Evolutionary conservation across 768 basidiomycete genomes (phyloP).

Genomic region (Auriculariales sp.): DNA sequence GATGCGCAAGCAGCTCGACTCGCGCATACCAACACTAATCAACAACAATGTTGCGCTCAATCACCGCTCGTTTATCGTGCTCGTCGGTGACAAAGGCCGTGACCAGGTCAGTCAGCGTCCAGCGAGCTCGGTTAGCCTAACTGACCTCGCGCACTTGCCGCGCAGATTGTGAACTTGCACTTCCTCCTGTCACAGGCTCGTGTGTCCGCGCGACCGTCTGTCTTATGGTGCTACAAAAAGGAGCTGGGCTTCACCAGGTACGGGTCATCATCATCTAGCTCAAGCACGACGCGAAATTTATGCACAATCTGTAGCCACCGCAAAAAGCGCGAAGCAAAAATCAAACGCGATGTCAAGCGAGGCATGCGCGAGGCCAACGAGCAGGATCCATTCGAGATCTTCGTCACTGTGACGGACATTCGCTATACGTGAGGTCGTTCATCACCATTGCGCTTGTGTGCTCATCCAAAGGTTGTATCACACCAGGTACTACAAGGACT

Average conservation of each 20-base stretch:
- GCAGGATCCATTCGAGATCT: conserved; percentile 95
- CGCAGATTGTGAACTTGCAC: conserved; percentile 84
- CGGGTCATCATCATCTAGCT: conserved; percentile 17
- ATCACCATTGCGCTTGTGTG: not conserved
- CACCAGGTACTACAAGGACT: conserved; percentile 92
- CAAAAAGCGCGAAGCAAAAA: conserved; percentile 93
- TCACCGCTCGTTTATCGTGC: conserved; percentile 87
- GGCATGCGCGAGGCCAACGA: conserved; percentile 90
- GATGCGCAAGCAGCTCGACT: conserved; percentile 85
- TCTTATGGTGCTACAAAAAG: conserved; percentile 98
- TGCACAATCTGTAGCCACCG: conserved; percentile 46
- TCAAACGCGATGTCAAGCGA: conserved; percentile 89
- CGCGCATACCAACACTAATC: conserved; percentile 83
- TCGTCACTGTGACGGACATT: conserved; percentile 96
- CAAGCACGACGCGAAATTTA: not conserved
- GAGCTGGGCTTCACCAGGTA: conserved; percentile 91
- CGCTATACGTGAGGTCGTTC: conserved; percentile 71
- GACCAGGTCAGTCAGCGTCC: conserved; percentile 53
- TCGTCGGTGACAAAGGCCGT: conserved; percentile 86
- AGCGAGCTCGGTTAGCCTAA: not conserved
- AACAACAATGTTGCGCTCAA: conserved; percentile 88
- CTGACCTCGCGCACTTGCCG: conserved; percentile 1
- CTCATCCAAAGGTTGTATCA: not conserved
- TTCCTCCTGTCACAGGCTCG: conserved; percentile 86
- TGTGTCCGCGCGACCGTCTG: conserved; percentile 77